Conservation (phyloP, 2,329 filamentous ascomycete species). For the Xylariaceae sp. region DNA sequence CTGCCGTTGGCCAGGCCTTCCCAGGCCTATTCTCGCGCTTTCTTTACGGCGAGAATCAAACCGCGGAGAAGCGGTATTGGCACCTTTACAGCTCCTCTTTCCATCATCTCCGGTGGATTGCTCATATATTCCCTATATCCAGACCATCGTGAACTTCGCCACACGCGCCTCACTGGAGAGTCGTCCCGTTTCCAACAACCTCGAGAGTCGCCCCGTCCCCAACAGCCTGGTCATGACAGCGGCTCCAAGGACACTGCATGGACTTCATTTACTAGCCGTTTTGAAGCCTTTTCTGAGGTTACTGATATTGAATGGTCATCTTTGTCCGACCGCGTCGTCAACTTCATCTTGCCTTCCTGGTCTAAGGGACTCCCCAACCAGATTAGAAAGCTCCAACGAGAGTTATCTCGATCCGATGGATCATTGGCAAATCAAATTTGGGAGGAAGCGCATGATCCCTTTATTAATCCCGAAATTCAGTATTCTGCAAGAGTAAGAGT, state of each 20-base stretch:
- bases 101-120: conserved; percentile 32
- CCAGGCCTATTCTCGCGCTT: conserved; percentile 20
- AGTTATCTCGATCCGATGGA: conserved; percentile 82
- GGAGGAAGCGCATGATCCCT: conserved; percentile 81
- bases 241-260: conserved; percentile 40
- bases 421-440: conserved; percentile 92
- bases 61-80: conserved; percentile 19
- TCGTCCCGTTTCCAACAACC: too few relatives aligned
- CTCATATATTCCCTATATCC: conserved; percentile 39
- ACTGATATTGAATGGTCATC: conserved; percentile 53
- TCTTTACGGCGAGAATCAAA: conserved; percentile 23
- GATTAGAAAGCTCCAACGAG: conserved; percentile 76
- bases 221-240: too few relatives aligned
- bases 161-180: conserved; percentile 17
- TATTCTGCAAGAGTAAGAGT: conserved; percentile 80
- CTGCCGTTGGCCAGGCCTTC: conserved; percentile 9
- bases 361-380: conserved; percentile 70
- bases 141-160: conserved; percentile 31
- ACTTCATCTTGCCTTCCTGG: conserved; percentile 78
- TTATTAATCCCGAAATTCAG: conserved; percentile 80
- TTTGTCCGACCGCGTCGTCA: conserved; percentile 58
- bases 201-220: too few relatives aligned
- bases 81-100: conserved; percentile 25
- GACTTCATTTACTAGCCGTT: conserved; percentile 43
- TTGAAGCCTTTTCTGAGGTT: conserved; percentile 51